Conservation (phyloP, 345 rosid genomes). For the Eucalyptus shirleyi region DNA sequence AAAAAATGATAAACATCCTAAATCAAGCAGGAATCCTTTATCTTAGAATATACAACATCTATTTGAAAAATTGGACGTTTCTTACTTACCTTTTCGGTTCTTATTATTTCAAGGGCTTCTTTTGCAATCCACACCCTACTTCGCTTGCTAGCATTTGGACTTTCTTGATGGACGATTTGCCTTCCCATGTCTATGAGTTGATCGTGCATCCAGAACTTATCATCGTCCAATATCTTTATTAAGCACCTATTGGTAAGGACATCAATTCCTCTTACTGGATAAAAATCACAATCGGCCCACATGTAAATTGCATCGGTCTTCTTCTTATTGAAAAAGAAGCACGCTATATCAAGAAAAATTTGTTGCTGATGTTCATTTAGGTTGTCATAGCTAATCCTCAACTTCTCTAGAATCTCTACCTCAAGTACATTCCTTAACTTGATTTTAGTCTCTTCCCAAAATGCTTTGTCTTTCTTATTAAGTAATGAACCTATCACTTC, state of each 20-base stretch:
- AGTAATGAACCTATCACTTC: too few relatives aligned
- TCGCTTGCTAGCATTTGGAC: rapidly evolving
- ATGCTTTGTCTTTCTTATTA: rapidly evolving
- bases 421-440: too few relatives aligned
- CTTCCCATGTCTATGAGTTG: not conserved
- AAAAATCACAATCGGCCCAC: not conserved
- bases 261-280: not conserved
- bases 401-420: too few relatives aligned
- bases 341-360: too few relatives aligned
- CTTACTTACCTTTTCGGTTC: not conserved
- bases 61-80: rapidly evolving
- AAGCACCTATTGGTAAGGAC: not conserved
- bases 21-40: not conserved
- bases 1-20: too few relatives aligned
- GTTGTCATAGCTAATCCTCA: too few relatives aligned
- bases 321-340: too few relatives aligned
- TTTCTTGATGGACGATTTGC: not conserved
- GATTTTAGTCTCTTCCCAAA: too few relatives aligned
- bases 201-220: not conserved
- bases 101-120: not conserved
- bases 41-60: rapidly evolving
- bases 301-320: not conserved
- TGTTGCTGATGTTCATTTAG: too few relatives aligned
- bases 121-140: not conserved
- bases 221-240: not conserved